Conservation (phyloP, 2,329 filamentous ascomycete genomes). For the Colletotrichum lupini region DNA sequence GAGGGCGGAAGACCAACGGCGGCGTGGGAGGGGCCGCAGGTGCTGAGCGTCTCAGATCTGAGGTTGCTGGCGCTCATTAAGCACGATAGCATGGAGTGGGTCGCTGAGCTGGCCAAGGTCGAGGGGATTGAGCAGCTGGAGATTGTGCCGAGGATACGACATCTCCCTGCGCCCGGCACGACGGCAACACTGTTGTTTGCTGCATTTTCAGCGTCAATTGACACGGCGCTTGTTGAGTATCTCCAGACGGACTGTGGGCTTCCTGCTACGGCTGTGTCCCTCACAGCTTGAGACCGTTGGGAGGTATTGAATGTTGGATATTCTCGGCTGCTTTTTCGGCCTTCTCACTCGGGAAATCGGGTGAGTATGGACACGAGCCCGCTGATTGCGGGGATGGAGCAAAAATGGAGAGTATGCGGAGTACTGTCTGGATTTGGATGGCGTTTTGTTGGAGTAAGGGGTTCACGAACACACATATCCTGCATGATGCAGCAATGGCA, state of each 20-base stretch:
- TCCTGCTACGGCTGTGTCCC: constrained; percentile 4
- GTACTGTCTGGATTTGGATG: constrained; percentile 5
- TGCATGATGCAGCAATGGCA: neutral
- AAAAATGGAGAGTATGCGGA: constrained; percentile 9
- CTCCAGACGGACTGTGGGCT: constrained; percentile 46
- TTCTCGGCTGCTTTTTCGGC: neutral
- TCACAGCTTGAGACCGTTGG: neutral
- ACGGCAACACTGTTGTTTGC: constrained; percentile 68
- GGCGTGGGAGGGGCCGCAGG: constrained; percentile 61
- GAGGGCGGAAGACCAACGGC: constrained; percentile 65
- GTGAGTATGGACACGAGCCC: neutral
- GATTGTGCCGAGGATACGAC: constrained; percentile 64
- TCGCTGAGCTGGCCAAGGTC: constrained; percentile 63
- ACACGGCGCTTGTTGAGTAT: constrained; percentile 65
- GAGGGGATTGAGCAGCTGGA: constrained; percentile 60
- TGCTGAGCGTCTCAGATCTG: constrained; percentile 58
- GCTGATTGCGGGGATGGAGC: constrained; percentile 11
- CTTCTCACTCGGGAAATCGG: constrained; percentile 19
- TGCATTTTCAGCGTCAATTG: constrained; percentile 69
- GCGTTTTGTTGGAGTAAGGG: constrained; percentile 12
- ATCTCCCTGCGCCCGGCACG: constrained; percentile 63
- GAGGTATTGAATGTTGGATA: no score
- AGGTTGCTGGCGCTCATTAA: constrained; percentile 54
- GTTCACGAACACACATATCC: neutral
- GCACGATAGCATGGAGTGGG: constrained; percentile 67